phyloP scores from a whole-genome alignment of 176 grass and related monocot genomes.

The Zoysia pacifica region DNA sequence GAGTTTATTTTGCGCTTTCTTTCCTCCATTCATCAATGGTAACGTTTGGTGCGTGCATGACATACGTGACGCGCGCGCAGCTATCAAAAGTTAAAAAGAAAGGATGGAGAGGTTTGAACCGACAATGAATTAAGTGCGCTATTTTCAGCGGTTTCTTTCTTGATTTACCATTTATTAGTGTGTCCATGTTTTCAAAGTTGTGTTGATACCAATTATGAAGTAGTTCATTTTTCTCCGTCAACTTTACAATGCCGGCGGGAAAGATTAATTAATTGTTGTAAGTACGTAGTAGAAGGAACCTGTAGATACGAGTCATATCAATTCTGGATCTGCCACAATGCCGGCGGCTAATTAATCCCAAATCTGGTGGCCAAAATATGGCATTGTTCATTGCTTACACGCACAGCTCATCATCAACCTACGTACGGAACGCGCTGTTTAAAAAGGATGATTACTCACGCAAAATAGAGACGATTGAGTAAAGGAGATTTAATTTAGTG shows the following conservation, averaged over 20 bases:
- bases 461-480: not conserved
- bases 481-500: not conserved
- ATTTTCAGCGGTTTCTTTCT: not conserved
- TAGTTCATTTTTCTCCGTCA: too few relatives aligned
- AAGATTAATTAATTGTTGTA: not conserved
- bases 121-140: not conserved
- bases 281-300: not conserved
- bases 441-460: not conserved
- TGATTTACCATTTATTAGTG: too few relatives aligned
- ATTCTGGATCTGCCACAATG: not conserved
- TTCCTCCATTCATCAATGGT: not conserved
- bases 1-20: not conserved
- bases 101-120: not conserved
- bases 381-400: conserved; percentile 1
- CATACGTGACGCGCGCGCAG: not conserved
- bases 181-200: too few relatives aligned
- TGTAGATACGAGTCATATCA: not conserved
- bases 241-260: too few relatives aligned
- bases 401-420: too few relatives aligned
- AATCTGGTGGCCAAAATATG: not conserved
- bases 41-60: not conserved
- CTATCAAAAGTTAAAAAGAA: not conserved
- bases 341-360: not conserved
- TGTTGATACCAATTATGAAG: too few relatives aligned
- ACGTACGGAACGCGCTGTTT: too few relatives aligned